These are phyloP conservation scores for Kodamaea derodonti DNA, from an alignment of 1,139 yeast species.

Conservation along the genomic window DNA sequence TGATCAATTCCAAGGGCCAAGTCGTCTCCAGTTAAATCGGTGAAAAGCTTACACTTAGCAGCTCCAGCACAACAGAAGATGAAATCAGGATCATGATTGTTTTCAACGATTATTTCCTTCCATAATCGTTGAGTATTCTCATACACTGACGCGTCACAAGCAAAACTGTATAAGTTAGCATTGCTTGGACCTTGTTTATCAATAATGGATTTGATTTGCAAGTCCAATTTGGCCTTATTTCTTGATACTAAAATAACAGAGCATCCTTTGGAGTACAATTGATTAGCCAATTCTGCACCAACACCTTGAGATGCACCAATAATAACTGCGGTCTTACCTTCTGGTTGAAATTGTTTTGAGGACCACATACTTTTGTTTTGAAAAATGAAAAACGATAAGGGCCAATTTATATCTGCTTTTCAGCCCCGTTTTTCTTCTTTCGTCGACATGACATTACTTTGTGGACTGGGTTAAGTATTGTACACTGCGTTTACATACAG, in stretches of 20 bases:
- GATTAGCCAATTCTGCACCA: slow-evolving; percentile 74
- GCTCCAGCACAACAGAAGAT: slow-evolving; percentile 88
- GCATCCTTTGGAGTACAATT: slow-evolving; percentile 55
- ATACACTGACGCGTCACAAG: slow-evolving; percentile 68
- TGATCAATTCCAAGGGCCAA: slow-evolving; percentile 57
- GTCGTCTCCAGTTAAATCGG: slow-evolving; percentile 59
- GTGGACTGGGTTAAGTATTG: too few relatives aligned
- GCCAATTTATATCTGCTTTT: too few relatives aligned
- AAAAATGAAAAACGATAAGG: too few relatives aligned
- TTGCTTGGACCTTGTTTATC: slow-evolving; percentile 5
- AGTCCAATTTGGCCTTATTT: slow-evolving; percentile 52
- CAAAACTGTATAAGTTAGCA: slow-evolving; percentile 16
- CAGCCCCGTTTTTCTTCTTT: too few relatives aligned
- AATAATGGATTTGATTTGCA: slow-evolving; percentile 46
- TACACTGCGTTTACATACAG: too few relatives aligned
- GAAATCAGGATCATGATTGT: slow-evolving; percentile 56
- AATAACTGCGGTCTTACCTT: slow-evolving; percentile 64
- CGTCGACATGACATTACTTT: too few relatives aligned
- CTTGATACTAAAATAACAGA: slow-evolving; percentile 74
- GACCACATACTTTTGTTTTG: slow-evolving; percentile 19
- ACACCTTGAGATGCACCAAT: slow-evolving; percentile 97
- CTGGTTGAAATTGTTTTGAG: slow-evolving; percentile 24
- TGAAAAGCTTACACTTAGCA: slow-evolving; percentile 73
- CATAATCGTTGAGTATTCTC: slow-evolving; percentile 41
- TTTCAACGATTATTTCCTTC: slow-evolving; percentile 18